Conservation (phyloP, 2,329 filamentous ascomycete species). For the Cladosporium velox region DNA sequence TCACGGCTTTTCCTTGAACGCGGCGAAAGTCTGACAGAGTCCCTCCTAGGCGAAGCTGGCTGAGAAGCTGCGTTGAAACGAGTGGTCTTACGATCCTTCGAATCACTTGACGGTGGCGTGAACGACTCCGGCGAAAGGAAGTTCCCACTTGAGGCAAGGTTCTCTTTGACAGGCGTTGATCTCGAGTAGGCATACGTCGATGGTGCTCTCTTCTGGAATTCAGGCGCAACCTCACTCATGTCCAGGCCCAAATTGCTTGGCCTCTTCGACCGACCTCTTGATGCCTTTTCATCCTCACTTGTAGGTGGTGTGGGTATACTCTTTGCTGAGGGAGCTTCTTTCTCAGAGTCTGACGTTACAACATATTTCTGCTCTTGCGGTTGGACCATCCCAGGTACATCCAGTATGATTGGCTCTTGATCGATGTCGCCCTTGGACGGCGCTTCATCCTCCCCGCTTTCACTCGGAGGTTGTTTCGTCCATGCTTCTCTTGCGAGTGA, state of each 20-base stretch:
- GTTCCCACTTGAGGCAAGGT: constrained; percentile 43
- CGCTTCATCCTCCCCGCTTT: constrained; percentile 55
- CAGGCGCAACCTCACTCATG: constrained; percentile 39
- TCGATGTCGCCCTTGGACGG: constrained; percentile 65
- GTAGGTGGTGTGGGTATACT: constrained; percentile 38
- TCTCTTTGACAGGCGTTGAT: constrained; percentile 36
- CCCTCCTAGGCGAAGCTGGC: constrained; percentile 30
- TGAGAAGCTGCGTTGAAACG: constrained; percentile 21
- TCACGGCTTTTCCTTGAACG: constrained; percentile 28
- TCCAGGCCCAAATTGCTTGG: constrained; percentile 40
- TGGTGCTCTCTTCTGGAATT: constrained; percentile 44
- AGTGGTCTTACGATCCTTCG: constrained; percentile 8
- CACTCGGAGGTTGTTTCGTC: constrained; percentile 36
- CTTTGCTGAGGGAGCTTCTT: constrained; percentile 19
- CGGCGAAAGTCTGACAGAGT: constrained; percentile 31
- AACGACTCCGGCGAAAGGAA: constrained; percentile 53
- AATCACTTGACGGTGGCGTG: constrained; percentile 40
- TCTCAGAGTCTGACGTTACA: constrained; percentile 45
- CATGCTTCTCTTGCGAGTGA: constrained; percentile 64
- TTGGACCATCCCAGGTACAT: constrained; percentile 46
- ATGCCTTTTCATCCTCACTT: constrained; percentile 41
- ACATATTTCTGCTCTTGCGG: constrained; percentile 64
- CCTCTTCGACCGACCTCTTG: constrained; percentile 29
- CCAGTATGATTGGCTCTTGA: constrained; percentile 67
- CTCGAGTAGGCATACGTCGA: constrained; percentile 51